Base-by-base conservation (phyloP, 192 early-diverging fungal species). In the Coemansia sp. region DNA sequence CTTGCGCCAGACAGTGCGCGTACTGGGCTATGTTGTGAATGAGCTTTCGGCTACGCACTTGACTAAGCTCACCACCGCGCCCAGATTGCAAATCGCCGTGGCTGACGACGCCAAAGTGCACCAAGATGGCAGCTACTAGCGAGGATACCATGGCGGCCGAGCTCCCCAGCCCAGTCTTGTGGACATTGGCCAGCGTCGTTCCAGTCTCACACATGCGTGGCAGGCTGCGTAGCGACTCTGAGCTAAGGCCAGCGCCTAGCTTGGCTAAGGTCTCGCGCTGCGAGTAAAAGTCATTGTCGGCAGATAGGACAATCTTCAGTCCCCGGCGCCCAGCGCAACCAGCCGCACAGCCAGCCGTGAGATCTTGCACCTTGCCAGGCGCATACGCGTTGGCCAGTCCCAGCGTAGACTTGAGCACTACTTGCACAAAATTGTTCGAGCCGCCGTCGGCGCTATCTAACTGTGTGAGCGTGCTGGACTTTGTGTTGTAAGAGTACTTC, bases 211-310 rank as follows among this genome's bases (percentile, higher is more conserved):
- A 80, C 72, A 93, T 92, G 46, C 86, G 84, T 13, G 87, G 84
- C 13, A 95, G 84, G 35, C 70, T 69, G 1, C 49, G 43, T 5
- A 94, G 84, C 9, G 92, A 88, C 30, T 73, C 73, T 7, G 85
- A 74, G 30, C 85, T 89, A 11, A 88, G 71, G 11, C 79, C 69
- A 23, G 91, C 75, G 8, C 85, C 77, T 14, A 63, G 62, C 23
- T 58, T 74, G 16, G 72, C 70, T 19, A 96, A 86, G 82, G 91
- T 76, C 19, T 47, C 87, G n/a, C 90, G 86, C 84, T 98, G 96
- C 14, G 98, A 99, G 77, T 99, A 99, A 78, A 99, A 99, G 79
- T 99, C 98, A 71, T 98, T 99, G 84, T 94, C 88, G n/a, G 92
- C 96, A 19, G 91, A 74, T 47, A 99, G 91, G 10, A 84, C 71